phyloP scores from a whole-genome alignment of 1,139 yeast species.

The Blastobotrys arbuscula region DNA sequence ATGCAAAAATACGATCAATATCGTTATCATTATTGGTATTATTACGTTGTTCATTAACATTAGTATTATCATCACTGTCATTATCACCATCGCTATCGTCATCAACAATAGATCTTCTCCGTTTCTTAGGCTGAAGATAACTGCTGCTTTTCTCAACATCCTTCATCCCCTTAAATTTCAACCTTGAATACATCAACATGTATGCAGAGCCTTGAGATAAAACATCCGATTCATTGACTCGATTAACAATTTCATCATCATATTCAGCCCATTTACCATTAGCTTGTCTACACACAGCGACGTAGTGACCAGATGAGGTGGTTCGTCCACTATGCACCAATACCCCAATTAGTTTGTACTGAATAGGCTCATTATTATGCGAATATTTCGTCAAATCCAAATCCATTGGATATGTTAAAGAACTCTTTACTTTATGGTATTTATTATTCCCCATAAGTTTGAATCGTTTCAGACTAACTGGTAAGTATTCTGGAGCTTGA shows the following conservation, averaged over 20 bases:
- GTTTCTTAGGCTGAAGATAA: not conserved
- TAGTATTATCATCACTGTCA: not conserved
- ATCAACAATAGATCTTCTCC: not conserved
- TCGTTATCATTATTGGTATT: not conserved
- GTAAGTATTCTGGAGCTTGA: conserved; percentile 80
- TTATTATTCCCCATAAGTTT: conserved; percentile 39
- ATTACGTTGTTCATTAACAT: not conserved
- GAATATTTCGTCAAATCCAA: conserved; percentile 69
- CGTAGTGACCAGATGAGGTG: conserved; percentile 87
- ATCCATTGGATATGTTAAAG: conserved; percentile 71
- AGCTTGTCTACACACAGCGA: conserved; percentile 87
- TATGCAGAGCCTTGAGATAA: conserved; percentile 76
- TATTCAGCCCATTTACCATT: conserved; percentile 86
- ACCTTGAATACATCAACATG: conserved; percentile 67
- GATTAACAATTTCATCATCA: conserved; percentile 85
- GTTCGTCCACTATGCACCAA: conserved; percentile 94
- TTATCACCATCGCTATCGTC: conserved; percentile 11
- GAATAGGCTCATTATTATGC: conserved; percentile 40
- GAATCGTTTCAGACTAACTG: conserved; percentile 84
- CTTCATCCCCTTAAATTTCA: conserved; percentile 17
- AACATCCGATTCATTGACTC: conserved; percentile 66
- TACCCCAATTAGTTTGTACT: conserved; percentile 74
- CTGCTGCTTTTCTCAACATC: not conserved
- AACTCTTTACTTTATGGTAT: conserved; percentile 82
- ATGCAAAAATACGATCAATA: conserved; percentile 7